phyloP scores from a whole-genome alignment of 192 early-diverging fungal genomes.

The Gamsiella multidivaricata region DNA sequence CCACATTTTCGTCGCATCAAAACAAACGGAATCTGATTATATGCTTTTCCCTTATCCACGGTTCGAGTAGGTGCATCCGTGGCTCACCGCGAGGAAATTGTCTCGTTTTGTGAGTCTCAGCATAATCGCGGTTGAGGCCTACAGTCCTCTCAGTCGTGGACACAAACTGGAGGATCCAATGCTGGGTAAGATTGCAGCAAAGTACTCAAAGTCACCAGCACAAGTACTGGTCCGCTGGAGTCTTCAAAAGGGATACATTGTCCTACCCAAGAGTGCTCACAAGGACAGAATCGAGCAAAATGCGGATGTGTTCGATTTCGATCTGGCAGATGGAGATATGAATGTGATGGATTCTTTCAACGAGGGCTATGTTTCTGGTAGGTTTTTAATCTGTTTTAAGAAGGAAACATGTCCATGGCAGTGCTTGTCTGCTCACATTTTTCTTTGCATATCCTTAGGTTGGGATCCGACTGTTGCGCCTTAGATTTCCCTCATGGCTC shows the following conservation, averaged over 20 bases:
- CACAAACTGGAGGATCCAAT: constrained; percentile 60
- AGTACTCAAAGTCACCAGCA: constrained; percentile 64
- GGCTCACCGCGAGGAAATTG: constrained; percentile 59
- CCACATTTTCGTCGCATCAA: too few species aligned
- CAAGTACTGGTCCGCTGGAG: constrained; percentile 71
- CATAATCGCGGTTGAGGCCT: constrained; percentile 66
- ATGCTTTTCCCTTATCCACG: too few species aligned
- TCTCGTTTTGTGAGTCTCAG: constrained; percentile 56
- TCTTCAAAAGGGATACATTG: constrained; percentile 66
- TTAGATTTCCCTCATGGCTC: too few species aligned
- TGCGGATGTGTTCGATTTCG: constrained; percentile 67
- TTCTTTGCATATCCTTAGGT: constrained; percentile 3
- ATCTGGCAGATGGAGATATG: constrained; percentile 67
- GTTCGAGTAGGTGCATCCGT: constrained; percentile 67
- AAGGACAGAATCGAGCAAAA: constrained; percentile 67
- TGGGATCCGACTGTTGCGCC: constrained; percentile 26
- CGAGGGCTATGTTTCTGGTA: constrained; percentile 58
- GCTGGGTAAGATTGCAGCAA: constrained; percentile 59
- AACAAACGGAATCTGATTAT: too few species aligned
- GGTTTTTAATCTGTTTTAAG: constrained; percentile 8
- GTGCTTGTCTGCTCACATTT: background rate
- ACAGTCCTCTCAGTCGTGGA: constrained; percentile 65
- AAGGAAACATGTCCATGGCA: background rate
- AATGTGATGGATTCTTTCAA: constrained; percentile 64
- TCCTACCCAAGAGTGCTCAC: constrained; percentile 68